These are phyloP conservation scores for Kurtzmaniella fragi DNA, from an alignment of 805 yeast species.

Conservation along the genomic window DNA sequence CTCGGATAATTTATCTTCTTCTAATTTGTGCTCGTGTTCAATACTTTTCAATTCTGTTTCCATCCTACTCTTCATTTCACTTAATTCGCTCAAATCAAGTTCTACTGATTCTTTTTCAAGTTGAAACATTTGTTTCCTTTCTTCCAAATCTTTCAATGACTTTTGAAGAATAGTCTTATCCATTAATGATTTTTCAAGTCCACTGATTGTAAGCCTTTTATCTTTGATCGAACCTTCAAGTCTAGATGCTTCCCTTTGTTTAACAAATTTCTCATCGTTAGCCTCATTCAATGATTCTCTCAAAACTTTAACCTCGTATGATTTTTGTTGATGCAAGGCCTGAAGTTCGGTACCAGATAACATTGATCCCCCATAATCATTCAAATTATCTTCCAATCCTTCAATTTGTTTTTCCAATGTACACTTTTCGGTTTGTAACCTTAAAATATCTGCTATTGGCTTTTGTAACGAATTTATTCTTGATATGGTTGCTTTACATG, in stretches of 20 bases:
- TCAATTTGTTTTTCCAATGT: slow-evolving; percentile 20
- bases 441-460: slow-evolving; percentile 27
- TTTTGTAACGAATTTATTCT: slow-evolving; percentile 15
- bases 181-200: slow-evolving; percentile 45
- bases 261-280: slow-evolving; percentile 39
- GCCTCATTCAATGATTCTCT: slow-evolving; percentile 28
- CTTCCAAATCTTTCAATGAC: slow-evolving; percentile 30
- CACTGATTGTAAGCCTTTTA: slow-evolving; percentile 45
- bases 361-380: slow-evolving; percentile 28
- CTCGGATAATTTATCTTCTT: slow-evolving; percentile 2
- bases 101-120: slow-evolving; percentile 4
- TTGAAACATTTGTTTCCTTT: slow-evolving; percentile 12
- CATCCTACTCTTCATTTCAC: slow-evolving; percentile 3
- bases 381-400: slow-evolving; percentile 27
- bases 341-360: slow-evolving; percentile 45
- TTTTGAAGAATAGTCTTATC: slow-evolving; percentile 40
- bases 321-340: slow-evolving; percentile 31
- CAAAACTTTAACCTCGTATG: slow-evolving; percentile 31
- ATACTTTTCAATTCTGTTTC: slow-evolving; percentile 4
- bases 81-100: slow-evolving; percentile 3
- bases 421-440: slow-evolving; percentile 27
- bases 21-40: slow-evolving; percentile 4
- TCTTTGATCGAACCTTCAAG: slow-evolving; percentile 52
- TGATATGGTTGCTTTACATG: slow-evolving; percentile 6
- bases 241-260: slow-evolving; percentile 38